A percentile compares a stretch with the other conserved stretches of the same genome.
Conservation (phyloP, 345 rosid genomes). For the Capsella bursapastoris region DNA sequence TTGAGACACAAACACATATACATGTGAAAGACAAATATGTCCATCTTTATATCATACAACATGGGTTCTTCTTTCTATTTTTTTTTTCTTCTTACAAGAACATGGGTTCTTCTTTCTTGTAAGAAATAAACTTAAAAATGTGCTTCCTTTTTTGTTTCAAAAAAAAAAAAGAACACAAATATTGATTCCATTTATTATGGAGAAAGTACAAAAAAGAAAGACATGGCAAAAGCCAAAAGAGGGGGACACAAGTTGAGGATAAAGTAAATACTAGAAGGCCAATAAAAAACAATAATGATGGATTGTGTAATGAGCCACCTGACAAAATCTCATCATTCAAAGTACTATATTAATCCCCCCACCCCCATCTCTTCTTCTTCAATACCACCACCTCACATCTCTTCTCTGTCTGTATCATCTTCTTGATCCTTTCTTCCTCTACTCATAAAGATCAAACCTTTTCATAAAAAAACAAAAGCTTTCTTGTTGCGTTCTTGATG, state of each 20-base stretch:
- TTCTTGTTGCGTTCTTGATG: constrained; percentile 29
- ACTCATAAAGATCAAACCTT: constrained; percentile 19
- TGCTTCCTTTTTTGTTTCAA: not conserved
- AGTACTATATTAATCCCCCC: constrained; percentile 39
- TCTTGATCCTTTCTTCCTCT: not conserved
- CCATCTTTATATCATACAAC: too few relatives aligned
- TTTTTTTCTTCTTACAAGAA: too few relatives aligned
- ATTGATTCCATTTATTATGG: constrained; percentile 3
- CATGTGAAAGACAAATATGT: not conserved
- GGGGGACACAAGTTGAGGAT: constrained; percentile 37
- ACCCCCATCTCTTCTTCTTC: constrained; percentile 6
- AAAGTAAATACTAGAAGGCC: constrained; percentile 17
- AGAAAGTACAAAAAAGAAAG: constrained; percentile 35
- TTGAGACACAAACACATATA: constrained; percentile 9
- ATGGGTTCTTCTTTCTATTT: too few relatives aligned
- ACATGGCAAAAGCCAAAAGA: constrained; percentile 33
- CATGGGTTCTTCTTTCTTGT: too few relatives aligned
- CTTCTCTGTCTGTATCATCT: not conserved
- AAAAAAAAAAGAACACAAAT: not conserved
- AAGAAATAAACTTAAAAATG: not conserved
- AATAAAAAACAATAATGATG: constrained; percentile 28
- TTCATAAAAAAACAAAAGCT: too few relatives aligned
- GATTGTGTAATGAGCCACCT: constrained; percentile 36
- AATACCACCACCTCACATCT: constrained; percentile 17
- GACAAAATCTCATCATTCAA: constrained; percentile 41